Evolutionary conservation across 1,284 basidiomycete species (phyloP).

Genomic region (Leccinum pachyderme): DNA sequence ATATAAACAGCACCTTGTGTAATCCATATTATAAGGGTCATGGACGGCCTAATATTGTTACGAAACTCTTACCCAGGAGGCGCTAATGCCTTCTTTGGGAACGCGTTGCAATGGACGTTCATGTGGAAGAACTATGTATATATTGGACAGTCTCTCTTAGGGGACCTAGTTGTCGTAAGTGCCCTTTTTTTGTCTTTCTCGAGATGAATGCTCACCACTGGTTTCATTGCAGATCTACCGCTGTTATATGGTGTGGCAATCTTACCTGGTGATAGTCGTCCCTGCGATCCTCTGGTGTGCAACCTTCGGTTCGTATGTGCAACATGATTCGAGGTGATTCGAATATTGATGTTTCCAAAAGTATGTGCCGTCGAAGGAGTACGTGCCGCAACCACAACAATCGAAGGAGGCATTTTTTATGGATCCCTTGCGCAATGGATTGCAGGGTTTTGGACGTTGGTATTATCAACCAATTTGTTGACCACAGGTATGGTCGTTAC

Average conservation of each 20-base stretch:
- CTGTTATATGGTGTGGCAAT: not conserved
- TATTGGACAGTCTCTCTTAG: not conserved
- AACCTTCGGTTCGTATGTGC: not conserved
- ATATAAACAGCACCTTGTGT: not conserved
- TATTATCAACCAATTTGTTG: not conserved
- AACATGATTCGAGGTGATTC: not conserved
- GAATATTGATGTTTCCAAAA: not conserved
- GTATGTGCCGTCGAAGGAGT: not conserved
- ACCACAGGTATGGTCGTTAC: not conserved
- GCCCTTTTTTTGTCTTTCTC: not conserved
- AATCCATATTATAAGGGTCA: not conserved
- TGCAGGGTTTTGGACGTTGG: constrained; percentile 1
- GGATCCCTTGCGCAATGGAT: not conserved
- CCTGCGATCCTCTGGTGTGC: not conserved
- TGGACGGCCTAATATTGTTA: not conserved
- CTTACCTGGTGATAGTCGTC: not conserved
- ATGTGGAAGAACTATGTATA: not conserved
- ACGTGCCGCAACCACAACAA: not conserved
- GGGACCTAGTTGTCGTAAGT: not conserved
- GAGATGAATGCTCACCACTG: not conserved
- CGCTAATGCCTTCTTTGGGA: not conserved
- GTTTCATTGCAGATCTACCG: not conserved
- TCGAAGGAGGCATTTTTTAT: not conserved
- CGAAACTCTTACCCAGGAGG: not conserved
- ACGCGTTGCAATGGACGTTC: constrained; percentile 1